A percentile compares a stretch with the other conserved stretches of the same genome.
phyloP scores from a whole-genome alignment of 352 stramenopile genomes.

The Phytopythium aichiense region DNA sequence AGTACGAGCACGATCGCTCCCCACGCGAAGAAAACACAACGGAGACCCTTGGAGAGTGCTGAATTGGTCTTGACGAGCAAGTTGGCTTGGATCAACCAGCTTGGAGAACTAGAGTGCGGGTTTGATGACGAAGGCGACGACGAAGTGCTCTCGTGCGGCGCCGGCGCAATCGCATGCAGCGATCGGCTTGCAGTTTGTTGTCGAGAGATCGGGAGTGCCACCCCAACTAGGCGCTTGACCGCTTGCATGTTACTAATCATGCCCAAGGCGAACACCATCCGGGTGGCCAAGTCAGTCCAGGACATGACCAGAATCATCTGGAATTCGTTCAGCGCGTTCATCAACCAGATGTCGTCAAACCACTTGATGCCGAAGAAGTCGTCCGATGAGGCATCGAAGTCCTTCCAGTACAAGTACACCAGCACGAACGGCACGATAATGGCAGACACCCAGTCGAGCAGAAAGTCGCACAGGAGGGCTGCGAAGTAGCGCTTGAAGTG shows the following conservation, averaged over 20 bases:
- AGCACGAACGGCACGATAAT: constrained; percentile 23
- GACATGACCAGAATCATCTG: constrained; percentile 27
- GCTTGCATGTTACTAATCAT: constrained; percentile 31
- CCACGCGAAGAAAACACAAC: constrained; percentile 22
- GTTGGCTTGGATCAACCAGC: constrained; percentile 2
- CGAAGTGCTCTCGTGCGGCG: background rate
- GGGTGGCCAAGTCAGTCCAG: constrained; percentile 20
- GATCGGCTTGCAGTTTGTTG: background rate
- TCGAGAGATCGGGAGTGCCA: background rate
- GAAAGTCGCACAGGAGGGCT: constrained; percentile 18
- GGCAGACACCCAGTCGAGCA: constrained; percentile 24
- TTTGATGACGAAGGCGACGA: background rate
- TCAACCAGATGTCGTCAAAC: constrained; percentile 29
- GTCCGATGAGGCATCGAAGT: constrained; percentile 10
- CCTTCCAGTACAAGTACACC: constrained; percentile 15
- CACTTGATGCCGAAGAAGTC: constrained; percentile 19
- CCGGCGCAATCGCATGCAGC: background rate
- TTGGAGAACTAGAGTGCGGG: background rate
- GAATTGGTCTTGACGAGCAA: background rate
- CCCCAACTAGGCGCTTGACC: constrained; percentile 17
- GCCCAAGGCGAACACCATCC: constrained; percentile 25
- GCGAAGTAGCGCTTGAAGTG: constrained; percentile 22
- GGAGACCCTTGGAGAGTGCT: constrained; percentile 11
- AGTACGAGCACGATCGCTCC: constrained; percentile 17
- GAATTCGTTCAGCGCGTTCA: constrained; percentile 28